Conservation (phyloP, 225 moss, liverwort and hornwort genomes). For the Thuidium tamariscinum region DNA sequence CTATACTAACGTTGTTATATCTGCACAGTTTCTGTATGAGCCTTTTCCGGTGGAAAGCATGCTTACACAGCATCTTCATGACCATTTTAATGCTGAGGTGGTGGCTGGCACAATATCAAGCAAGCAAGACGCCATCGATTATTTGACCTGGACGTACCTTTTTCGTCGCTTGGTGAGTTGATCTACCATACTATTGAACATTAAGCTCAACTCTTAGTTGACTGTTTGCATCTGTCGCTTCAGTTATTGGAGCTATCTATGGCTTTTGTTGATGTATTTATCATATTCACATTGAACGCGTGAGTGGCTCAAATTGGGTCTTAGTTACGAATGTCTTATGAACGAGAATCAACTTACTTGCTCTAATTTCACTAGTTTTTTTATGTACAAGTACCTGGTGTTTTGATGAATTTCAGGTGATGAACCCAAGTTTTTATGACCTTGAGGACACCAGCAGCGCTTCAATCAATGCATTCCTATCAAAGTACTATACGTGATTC, state of each 20-base stretch:
- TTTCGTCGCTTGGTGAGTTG: constrained; percentile 86
- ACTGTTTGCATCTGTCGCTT: neutral
- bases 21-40: constrained; percentile 82
- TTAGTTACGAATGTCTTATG: neutral
- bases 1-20: neutral
- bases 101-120: constrained; percentile 94
- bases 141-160: constrained; percentile 97
- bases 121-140: constrained; percentile 97
- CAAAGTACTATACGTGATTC: constrained; percentile 40
- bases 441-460: constrained; percentile 80
- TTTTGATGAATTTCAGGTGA: constrained; percentile 49
- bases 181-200: neutral
- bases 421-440: constrained; percentile 96
- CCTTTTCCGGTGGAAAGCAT: constrained; percentile 99
- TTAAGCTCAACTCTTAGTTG: neutral
- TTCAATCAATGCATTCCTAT: constrained; percentile 69
- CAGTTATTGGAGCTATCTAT: neutral
- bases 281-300: neutral
- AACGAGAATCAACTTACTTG: neutral
- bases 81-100: constrained; percentile 96
- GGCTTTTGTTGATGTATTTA: neutral
- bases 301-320: neutral
- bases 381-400: neutral
- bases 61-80: constrained; percentile 90
- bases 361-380: neutral